Percentiles rank a stretch among this genome's conserved stretches.
phyloP scores from a whole-genome alignment of 306 rosid species.

The Calophaca sinica region DNA sequence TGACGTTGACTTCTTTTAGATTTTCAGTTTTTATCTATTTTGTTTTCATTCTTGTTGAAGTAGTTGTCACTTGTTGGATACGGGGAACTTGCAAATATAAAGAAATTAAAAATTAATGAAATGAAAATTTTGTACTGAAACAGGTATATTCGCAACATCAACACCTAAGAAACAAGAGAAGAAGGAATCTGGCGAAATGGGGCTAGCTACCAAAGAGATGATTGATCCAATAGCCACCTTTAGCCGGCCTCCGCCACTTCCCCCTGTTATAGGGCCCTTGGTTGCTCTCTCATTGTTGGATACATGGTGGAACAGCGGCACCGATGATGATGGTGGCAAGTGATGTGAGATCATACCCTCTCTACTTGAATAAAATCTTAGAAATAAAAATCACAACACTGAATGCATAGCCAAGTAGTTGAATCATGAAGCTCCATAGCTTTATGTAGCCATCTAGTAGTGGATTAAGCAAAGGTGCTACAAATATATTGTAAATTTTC shows the following conservation, averaged over 20 bases:
- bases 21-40: background rate
- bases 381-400: conserved; percentile 43
- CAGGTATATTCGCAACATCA: conserved; percentile 58
- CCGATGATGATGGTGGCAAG: conserved; percentile 56
- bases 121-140: conserved; percentile 12
- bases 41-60: background rate
- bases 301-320: conserved; percentile 51
- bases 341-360: conserved; percentile 38
- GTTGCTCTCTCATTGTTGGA: conserved; percentile 59
- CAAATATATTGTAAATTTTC: conserved; percentile 51
- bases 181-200: conserved; percentile 48
- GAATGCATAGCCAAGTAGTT: conserved; percentile 44
- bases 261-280: conserved; percentile 73
- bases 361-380: conserved; percentile 55
- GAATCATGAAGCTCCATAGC: conserved; percentile 48
- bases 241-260: conserved; percentile 74
- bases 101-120: background rate
- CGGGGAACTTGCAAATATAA: conserved; percentile 13
- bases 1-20: background rate
- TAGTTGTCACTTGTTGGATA: conserved; percentile 1
- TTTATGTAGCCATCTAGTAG: conserved; percentile 57
- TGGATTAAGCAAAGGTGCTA: conserved; percentile 54
- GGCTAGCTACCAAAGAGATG: conserved; percentile 53
- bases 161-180: conserved; percentile 56
- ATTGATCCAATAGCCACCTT: conserved; percentile 61